A percentile compares a stretch with the other conserved stretches of the same genome.
Conservation (phyloP, 768 basidiomycete species). For the Collybiopsis luxurians region DNA sequence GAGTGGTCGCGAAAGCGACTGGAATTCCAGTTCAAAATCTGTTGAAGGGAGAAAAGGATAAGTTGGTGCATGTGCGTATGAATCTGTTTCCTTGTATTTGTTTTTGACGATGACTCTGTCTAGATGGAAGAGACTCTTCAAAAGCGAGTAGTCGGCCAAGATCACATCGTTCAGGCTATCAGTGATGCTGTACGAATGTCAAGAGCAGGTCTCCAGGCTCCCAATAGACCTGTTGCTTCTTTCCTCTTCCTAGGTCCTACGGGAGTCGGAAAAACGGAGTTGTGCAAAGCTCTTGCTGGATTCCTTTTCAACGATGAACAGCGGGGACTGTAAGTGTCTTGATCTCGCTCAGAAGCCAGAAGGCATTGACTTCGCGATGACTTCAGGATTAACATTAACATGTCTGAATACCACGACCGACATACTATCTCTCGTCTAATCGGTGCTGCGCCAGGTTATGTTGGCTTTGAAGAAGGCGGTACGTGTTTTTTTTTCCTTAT, state of each 20-base stretch:
- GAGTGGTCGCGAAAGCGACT: conserved; percentile 85
- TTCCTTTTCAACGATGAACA: conserved; percentile 92
- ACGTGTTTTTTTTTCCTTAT: neutral
- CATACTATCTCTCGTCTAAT: conserved; percentile 90
- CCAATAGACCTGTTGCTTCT: conserved; percentile 86
- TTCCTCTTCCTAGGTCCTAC: conserved; percentile 91
- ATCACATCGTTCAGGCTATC: conserved; percentile 81
- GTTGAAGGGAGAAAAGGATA: conserved; percentile 86
- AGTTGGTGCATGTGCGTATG: conserved; percentile 78
- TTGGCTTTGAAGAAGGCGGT: conserved; percentile 85
- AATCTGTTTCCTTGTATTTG: neutral
- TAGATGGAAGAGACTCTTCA: conserved; percentile 86
- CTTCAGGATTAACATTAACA: conserved; percentile 82
- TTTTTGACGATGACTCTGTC: conserved; percentile 1
- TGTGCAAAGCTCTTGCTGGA: conserved; percentile 83
- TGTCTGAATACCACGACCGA: conserved; percentile 95
- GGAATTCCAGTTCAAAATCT: conserved; percentile 90
- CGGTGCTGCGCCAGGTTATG: conserved; percentile 91
- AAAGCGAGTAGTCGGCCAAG: conserved; percentile 84
- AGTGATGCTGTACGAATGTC: conserved; percentile 92
- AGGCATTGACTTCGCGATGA: too few relatives aligned
- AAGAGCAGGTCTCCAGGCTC: conserved; percentile 85
- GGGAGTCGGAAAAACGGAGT: conserved; percentile 89
- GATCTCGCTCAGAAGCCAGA: neutral
- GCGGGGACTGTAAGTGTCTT: conserved; percentile 64